Conservation (phyloP, 139 green algal species). For the Tetratostichococcus sp. region DNA sequence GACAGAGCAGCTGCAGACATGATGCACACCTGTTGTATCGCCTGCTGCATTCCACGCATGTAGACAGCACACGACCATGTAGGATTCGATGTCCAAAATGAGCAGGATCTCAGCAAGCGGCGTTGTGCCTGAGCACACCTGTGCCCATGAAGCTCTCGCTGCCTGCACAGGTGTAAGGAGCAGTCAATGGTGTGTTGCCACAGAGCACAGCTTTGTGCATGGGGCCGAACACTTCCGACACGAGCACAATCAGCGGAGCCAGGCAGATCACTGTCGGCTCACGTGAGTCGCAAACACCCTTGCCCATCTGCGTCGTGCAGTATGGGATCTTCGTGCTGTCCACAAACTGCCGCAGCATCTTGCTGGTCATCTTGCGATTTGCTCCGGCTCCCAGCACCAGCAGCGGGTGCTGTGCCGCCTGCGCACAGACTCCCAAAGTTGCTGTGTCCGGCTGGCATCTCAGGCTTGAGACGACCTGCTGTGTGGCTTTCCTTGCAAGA, state of each 20-base stretch:
- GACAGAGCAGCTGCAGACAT: constrained; percentile 20
- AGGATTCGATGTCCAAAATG: too few species aligned
- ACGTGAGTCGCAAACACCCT: constrained; percentile 24
- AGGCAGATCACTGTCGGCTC: not conserved
- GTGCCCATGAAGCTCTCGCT: constrained; percentile 24
- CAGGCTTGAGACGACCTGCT: too few species aligned
- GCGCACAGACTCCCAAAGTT: not conserved
- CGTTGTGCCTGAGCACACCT: not conserved
- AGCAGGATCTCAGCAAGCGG: too few species aligned
- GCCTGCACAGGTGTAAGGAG: constrained; percentile 9
- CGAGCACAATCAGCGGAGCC: too few species aligned
- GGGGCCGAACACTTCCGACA: too few species aligned
- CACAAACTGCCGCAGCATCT: constrained; percentile 37
- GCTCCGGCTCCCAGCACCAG: constrained; percentile 31
- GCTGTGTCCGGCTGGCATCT: too few species aligned
- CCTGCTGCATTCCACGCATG: too few species aligned
- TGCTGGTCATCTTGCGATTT: constrained; percentile 37
- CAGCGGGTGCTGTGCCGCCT: constrained; percentile 26
- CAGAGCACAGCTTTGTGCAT: too few species aligned
- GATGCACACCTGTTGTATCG: too few species aligned
- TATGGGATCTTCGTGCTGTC: constrained; percentile 26
- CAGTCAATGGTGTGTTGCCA: too few species aligned
- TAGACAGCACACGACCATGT: too few species aligned
- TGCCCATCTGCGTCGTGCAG: constrained; percentile 40
- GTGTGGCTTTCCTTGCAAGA: too few species aligned